A percentile compares a stretch with the other conserved stretches of the same genome.
Evolutionary conservation across 2,329 filamentous ascomycete species (phyloP).

Genomic region (Zymoseptoria crescenta): DNA sequence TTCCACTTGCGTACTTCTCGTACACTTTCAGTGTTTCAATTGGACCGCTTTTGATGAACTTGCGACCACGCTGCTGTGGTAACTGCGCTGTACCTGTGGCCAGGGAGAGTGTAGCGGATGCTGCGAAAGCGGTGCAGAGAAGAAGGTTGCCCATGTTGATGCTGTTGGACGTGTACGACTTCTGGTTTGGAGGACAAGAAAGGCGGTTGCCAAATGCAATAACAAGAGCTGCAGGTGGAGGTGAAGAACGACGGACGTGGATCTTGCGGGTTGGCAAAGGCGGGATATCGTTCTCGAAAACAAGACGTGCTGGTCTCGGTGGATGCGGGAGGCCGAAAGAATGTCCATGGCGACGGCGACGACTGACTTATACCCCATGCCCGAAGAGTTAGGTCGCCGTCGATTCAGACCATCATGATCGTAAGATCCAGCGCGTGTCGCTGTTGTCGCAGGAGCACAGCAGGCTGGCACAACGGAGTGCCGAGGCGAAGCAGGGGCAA

Average conservation of each 20-base stretch:
- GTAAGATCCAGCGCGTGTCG: background rate
- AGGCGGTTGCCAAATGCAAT: background rate
- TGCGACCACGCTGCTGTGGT: background rate
- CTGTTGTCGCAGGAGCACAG: background rate
- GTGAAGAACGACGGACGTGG: background rate
- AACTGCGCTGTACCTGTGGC: background rate
- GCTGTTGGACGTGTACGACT: background rate
- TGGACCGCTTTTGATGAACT: background rate
- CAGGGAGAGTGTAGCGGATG: background rate
- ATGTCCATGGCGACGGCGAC: background rate
- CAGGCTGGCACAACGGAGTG: background rate
- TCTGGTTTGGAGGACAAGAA: background rate
- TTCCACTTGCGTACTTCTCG: background rate
- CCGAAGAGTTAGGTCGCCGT: background rate
- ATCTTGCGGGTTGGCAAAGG: background rate
- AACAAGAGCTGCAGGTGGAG: background rate
- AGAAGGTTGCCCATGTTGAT: background rate
- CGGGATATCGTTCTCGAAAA: background rate
- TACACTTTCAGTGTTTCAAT: background rate
- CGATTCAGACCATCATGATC: background rate
- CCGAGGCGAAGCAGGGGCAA: background rate
- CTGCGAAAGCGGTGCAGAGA: background rate
- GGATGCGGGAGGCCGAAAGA: background rate
- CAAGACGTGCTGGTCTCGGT: background rate
- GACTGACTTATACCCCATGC: background rate